Base-by-base conservation (phyloP, 1,139 yeast species). In the Diutina ranongensis region DNA sequence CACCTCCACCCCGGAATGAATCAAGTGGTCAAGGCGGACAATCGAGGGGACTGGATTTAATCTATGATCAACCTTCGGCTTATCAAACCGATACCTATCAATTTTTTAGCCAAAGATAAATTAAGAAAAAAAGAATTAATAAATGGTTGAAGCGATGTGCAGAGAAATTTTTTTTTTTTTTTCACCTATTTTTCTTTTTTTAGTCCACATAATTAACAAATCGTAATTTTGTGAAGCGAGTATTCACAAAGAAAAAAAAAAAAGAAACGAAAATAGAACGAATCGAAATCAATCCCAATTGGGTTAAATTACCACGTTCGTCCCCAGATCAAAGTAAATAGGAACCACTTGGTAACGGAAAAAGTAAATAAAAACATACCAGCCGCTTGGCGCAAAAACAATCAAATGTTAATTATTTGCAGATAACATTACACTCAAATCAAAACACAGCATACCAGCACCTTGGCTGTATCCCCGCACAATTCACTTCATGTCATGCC, bases 71-170 rank as follows among this genome's bases (percentile, higher is more conserved):
- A 47, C 76, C 76, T 1, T 70, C 75, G 0, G 66, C 71, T 1
- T 71, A 71, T 53, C 68, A 68, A 51, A 74, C 76, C 1, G 62
- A 68, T 49, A 71, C 71, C 74, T 71, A 71, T 51, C 64, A 68
- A 50, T 68, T 65, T 49, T 71, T 71, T 50, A 61, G 52, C 46
- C 47, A 38, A 35, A 32, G 44, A 31, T 42, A 22, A 20, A 9
- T 10, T n/a, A n/a, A n/a, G n/a, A n/a, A n/a, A n/a, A n/a, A n/a
- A n/a, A n/a, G n/a, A n/a, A n/a, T n/a, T n/a, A n/a, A n/a, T n/a
- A n/a, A n/a, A n/a, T n/a, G n/a, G n/a, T n/a, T n/a, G n/a, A n/a
- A n/a, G n/a, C n/a, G n/a, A n/a, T n/a, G n/a, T n/a, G n/a, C n/a
- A n/a, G n/a, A n/a, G n/a, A n/a, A n/a, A n/a, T n/a, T n/a, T n/a